Base-by-base conservation (phyloP, 306 rosid species). In the Styphnolobium japonicum region DNA sequence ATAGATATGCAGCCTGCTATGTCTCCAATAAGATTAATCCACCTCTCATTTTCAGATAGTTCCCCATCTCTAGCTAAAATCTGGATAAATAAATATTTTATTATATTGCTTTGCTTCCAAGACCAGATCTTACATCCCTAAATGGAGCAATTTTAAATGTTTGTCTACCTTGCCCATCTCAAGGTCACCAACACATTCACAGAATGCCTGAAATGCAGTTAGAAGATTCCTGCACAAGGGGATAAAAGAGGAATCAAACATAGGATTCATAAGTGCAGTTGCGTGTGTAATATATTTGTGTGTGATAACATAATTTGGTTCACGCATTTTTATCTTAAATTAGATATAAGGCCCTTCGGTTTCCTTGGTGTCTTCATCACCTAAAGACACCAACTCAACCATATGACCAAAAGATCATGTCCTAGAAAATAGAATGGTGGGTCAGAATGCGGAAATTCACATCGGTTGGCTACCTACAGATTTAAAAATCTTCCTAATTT, bases 141-240 rank as follows among this genome's bases (percentile, higher is more conserved):
- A 71, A 49, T 56, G 56, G 16, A 76, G 76, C 48, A 83, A 51
- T 60, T 80, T 46, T 4, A 76, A 22, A 71, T 21, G 58, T 49
- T 78, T 55, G 56, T 61, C 77, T 81, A 95, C 98, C 98, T 95
- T 95, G 85, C 98, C 98, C 98, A 95, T 95, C 84, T 95, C 98
- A 78, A 95, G 93, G 85, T 95, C 98, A 77, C 98, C 98, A 81
- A 92, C 98, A 80, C 98, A 95, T 77, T 95, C 98, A 84, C 98
- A 95, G 84, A 95, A 92, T 39, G 97, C 96, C 87, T 91, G 98
- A 75, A 95, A 95, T 75, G 98, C 98, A 79, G 90, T 80, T 76
- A 92, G 87, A 87, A 95, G 98, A 72, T 90, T 91, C 91, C 98
- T 95, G 87, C 87, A 71, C 68, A 78, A 61, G 70, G 46, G 37